Percentiles rank a stretch among this genome's conserved stretches.
phyloP scores from a whole-genome alignment of 176 grass and related monocot genomes.

The Tuctoria greenei region DNA sequence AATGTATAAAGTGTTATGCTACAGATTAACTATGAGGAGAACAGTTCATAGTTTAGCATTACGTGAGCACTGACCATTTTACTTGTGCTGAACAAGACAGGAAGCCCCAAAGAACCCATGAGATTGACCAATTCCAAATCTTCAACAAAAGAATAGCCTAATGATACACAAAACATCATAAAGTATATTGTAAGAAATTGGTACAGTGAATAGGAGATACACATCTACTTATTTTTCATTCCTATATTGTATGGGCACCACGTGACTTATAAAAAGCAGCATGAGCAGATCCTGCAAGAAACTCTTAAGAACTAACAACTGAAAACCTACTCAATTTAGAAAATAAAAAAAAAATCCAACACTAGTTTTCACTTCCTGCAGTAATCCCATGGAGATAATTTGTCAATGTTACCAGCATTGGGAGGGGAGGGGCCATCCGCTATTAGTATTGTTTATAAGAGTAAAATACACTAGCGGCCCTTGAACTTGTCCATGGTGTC shows the following conservation, averaged over 20 bases:
- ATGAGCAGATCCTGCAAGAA: conserved; percentile 7
- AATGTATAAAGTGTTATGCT: conserved; percentile 33
- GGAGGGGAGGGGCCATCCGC: neutral
- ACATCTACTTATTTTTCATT: neutral
- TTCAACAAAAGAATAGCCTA: conserved; percentile 43
- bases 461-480: too few relatives aligned
- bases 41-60: neutral
- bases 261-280: neutral
- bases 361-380: neutral
- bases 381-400: neutral
- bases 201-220: conserved; percentile 26
- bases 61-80: conserved; percentile 55
- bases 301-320: neutral
- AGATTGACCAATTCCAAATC: conserved; percentile 74
- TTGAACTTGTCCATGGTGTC: too few relatives aligned
- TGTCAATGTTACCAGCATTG: neutral
- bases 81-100: conserved; percentile 78
- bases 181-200: conserved; percentile 25
- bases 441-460: neutral
- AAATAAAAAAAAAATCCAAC: neutral
- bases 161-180: conserved; percentile 28
- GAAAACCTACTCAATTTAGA: neutral
- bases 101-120: conserved; percentile 91
- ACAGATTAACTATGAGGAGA: conserved; percentile 15
- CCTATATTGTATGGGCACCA: neutral